Percentiles rank a stretch among this genome's conserved stretches.
Conservation (phyloP, 2,329 filamentous ascomycete genomes). For the Clarireedia sp. region DNA sequence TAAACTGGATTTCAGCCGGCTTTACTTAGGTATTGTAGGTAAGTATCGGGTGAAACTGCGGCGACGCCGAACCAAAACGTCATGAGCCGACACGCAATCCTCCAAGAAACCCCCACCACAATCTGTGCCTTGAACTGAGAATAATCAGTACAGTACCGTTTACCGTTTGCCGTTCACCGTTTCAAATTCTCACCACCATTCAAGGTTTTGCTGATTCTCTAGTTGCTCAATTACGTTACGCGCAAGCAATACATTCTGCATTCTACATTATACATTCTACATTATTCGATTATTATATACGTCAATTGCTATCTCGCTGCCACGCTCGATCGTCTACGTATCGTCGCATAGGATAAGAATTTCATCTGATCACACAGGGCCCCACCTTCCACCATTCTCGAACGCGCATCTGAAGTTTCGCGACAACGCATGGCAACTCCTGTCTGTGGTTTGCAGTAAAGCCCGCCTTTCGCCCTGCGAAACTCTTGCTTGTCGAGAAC, state of each 20-base stretch:
- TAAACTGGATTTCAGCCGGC: neutral
- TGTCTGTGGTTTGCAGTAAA: constrained; percentile 4
- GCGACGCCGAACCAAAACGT: neutral
- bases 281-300: too few species aligned
- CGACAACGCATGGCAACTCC: constrained; percentile 9
- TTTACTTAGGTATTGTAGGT: neutral
- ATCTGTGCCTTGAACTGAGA: neutral
- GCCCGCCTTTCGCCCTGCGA: neutral
- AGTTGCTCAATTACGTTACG: too few species aligned
- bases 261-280: too few species aligned
- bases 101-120: neutral
- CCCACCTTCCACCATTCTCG: neutral
- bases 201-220: neutral
- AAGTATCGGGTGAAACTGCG: neutral
- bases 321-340: too few species aligned
- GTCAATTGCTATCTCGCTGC: too few species aligned
- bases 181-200: neutral
- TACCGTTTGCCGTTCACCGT: neutral
- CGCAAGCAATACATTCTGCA: too few species aligned
- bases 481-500: too few species aligned
- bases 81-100: neutral
- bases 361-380: constrained; percentile 1
- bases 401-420: neutral
- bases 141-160: neutral
- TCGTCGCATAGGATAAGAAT: neutral